These are phyloP conservation scores for Neurospora cerealis DNA, from an alignment of 495 filamentous ascomycete genomes.

Conservation along the genomic window DNA sequence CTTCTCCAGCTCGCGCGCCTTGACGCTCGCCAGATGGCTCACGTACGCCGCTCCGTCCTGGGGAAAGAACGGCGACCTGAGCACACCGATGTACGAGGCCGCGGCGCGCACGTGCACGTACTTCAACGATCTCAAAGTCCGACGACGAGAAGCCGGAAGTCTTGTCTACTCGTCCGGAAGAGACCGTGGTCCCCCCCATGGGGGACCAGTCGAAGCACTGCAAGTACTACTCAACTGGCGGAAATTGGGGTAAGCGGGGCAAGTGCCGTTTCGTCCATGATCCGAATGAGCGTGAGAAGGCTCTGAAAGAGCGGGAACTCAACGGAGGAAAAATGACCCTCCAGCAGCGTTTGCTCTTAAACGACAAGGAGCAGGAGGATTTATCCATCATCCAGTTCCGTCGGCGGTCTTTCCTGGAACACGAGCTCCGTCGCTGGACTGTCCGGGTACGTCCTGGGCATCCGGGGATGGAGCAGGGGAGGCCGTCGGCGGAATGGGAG, in stretches of 20 bases:
- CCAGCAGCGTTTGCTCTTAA: neutral
- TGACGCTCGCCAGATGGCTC: too few relatives aligned
- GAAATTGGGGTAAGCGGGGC: conserved; percentile 53
- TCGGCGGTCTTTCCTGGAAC: neutral
- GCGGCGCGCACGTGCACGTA: neutral
- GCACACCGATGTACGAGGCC: neutral
- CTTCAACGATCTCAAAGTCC: conserved; percentile 23
- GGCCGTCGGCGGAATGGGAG: neutral
- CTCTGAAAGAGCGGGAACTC: neutral
- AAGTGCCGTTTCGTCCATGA: conserved; percentile 56
- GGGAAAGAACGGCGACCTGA: neutral
- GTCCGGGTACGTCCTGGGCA: neutral
- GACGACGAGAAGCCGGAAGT: conserved; percentile 41
- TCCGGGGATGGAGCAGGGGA: neutral
- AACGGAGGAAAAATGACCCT: neutral
- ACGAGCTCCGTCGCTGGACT: neutral
- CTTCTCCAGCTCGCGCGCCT: too few relatives aligned
- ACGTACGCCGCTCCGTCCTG: too few relatives aligned
- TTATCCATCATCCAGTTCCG: neutral
- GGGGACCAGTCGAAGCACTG: conserved; percentile 44
- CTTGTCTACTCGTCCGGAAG: conserved; percentile 30
- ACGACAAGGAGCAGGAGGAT: too few relatives aligned
- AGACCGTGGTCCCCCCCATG: conserved; percentile 26
- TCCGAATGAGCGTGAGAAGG: conserved; percentile 37
- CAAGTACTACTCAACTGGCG: conserved; percentile 51